Evolutionary conservation across 768 basidiomycete genomes (phyloP), one percentile per base, ranked within the genome.

Genomic region (Solioccasus polychromus): DNA sequence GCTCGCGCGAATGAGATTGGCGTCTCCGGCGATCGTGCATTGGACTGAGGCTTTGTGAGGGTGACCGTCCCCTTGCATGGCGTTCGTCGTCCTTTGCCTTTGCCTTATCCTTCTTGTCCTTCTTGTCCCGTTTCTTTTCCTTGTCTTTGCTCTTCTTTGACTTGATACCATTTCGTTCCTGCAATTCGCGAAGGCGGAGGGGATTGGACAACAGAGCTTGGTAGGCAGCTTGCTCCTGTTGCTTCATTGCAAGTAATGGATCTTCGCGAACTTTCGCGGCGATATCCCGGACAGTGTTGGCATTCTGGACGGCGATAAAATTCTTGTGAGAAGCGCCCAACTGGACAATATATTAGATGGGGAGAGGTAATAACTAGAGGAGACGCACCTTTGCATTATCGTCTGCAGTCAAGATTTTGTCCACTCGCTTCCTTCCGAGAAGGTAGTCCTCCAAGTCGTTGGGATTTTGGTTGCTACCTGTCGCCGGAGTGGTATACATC

Each of bases 401-500:
- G 59, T 92, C 89, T 22, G 82, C 92, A 20, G 82, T 91, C 55
- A 99, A 67, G 24, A 96, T 88, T 70, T 97, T 93, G 66, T 99
- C 96, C 2, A 99, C 95, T 49, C 96, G 73, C 71, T 94, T 96
- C 80, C 97, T 98, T 20, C 96, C 96, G 24, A 99, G 76, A 2
- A 99, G 71, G 65, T 99, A 99, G 57, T 94, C 92, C 71, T 99
- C 96, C 54, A 98, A 67, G 51, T 98, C 95, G 56, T 92, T 95
- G 25, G 86, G 65, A 61, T 92, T 93, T 56, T 88, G 81, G 42
- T 72, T 85, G 50, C 76, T 85, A n/a, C 94, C 94, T 4, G 87
- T 84, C 1, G 92, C 91, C 4, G 96, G 96, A 2, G 95, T 96
- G n/a, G 95, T 75, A 71, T 98, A 99, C 92, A 99, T 95, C 96